Evolutionary conservation across 345 rosid species (phyloP).

Genomic region (Ailanthus altissimus): DNA sequence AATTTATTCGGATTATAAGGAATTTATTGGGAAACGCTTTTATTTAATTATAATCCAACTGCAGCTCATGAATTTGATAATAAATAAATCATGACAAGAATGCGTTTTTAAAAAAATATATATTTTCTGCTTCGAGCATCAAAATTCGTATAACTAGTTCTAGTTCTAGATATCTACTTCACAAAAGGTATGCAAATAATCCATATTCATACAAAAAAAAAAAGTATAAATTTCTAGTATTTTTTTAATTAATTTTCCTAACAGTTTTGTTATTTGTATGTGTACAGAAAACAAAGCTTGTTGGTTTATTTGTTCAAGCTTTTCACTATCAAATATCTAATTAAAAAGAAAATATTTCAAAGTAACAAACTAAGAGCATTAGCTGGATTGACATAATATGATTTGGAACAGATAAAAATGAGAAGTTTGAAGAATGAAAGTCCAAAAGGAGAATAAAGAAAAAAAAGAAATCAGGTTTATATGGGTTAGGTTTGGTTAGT

Average conservation of each 20-base stretch:
- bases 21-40: background rate
- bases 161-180: background rate
- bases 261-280: background rate
- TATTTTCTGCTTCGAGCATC: background rate
- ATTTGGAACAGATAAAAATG: background rate
- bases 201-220: background rate
- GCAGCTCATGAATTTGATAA: background rate
- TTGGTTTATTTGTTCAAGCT: background rate
- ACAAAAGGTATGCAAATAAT: background rate
- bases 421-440: background rate
- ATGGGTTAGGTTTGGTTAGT: constrained; percentile 10
- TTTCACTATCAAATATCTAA: background rate
- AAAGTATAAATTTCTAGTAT: background rate
- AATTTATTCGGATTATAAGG: background rate
- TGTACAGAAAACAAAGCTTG: background rate
- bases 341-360: background rate
- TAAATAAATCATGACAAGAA: background rate
- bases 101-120: background rate
- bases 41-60: too few species aligned
- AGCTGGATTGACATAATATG: background rate
- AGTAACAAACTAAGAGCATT: background rate
- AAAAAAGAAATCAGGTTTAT: background rate
- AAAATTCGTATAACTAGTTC: background rate
- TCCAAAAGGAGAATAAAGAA: background rate
- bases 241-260: background rate